Evolutionary conservation across 31 red algal species (phyloP).

Genomic region (Asparagopsis taxiformis): DNA sequence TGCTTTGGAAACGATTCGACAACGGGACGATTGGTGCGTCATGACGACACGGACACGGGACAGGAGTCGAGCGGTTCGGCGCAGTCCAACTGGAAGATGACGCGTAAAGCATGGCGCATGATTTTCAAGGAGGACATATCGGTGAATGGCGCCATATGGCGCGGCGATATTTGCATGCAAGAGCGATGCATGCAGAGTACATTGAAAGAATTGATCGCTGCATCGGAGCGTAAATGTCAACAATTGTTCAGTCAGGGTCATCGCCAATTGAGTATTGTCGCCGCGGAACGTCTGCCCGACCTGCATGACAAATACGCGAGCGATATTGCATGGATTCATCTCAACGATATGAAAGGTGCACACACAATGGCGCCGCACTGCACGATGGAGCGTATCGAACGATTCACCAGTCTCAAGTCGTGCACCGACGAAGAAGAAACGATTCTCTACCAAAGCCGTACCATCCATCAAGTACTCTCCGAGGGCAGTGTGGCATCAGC

Average conservation of each 20-base stretch:
- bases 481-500: neutral
- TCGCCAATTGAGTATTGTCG: neutral
- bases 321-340: neutral
- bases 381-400: neutral
- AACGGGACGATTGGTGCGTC: constrained; percentile 7
- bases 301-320: neutral
- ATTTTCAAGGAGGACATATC: neutral
- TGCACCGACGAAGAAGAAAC: neutral
- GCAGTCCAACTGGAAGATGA: neutral
- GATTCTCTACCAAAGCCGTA: neutral
- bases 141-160: constrained; percentile 19
- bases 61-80: neutral
- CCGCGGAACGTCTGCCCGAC: neutral
- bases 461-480: neutral
- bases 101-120: neutral
- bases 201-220: neutral
- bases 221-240: neutral
- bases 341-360: neutral
- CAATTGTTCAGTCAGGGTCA: neutral
- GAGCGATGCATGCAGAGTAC: neutral
- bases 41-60: constrained; percentile 24
- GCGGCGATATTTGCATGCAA: constrained; percentile 2
- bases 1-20: neutral
- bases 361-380: neutral
- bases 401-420: neutral